These are phyloP conservation scores for Irpex rosettiformis DNA, from an alignment of 1,284 basidiomycete genomes.

Conservation along the genomic window DNA sequence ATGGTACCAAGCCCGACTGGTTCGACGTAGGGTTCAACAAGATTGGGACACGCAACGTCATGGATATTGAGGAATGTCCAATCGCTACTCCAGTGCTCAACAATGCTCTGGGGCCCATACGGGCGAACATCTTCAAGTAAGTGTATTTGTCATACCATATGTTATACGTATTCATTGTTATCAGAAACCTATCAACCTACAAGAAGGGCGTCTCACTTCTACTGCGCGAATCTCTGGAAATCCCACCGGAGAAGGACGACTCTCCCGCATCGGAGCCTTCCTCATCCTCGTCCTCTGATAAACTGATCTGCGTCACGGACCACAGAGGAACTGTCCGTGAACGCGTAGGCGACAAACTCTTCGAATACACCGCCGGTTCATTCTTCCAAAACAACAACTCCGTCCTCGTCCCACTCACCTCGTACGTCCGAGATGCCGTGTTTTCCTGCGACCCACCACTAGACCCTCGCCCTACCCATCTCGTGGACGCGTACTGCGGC, in stretches of 20 bases:
- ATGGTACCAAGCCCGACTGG: slow-evolving; percentile 49
- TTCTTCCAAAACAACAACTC: slow-evolving; percentile 99
- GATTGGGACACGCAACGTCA: slow-evolving; percentile 70
- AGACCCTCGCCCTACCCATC: slow-evolving; percentile 58
- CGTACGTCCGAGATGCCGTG: slow-evolving; percentile 78
- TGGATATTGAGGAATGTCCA: slow-evolving; percentile 98
- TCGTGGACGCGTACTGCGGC: slow-evolving; percentile 92
- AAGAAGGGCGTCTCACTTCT: slow-evolving; percentile 90
- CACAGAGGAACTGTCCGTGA: slow-evolving; percentile 84
- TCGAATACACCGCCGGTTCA: slow-evolving; percentile 85
- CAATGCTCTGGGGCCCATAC: slow-evolving; percentile 56
- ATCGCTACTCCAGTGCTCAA: slow-evolving; percentile 89
- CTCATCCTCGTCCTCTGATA: slow-evolving; percentile 36
- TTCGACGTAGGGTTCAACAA: slow-evolving; percentile 90
- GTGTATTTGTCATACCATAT: slow-evolving; percentile 22
- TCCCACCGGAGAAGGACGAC: slow-evolving; percentile 10
- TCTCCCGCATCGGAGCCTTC: slow-evolving; percentile 23
- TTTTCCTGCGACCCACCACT: slow-evolving; percentile 32
- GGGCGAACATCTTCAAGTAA: slow-evolving; percentile 70
- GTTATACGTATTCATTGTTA: background rate
- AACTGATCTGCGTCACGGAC: slow-evolving; percentile 80
- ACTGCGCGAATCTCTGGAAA: slow-evolving; percentile 80
- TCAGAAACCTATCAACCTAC: slow-evolving; percentile 77
- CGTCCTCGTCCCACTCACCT: slow-evolving; percentile 80
- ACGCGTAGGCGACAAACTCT: slow-evolving; percentile 76